A percentile compares a stretch with the other conserved stretches of the same genome.
Evolutionary conservation across 1,139 yeast genomes (phyloP).

Genomic region (Meyerozyma guilliermondii): DNA sequence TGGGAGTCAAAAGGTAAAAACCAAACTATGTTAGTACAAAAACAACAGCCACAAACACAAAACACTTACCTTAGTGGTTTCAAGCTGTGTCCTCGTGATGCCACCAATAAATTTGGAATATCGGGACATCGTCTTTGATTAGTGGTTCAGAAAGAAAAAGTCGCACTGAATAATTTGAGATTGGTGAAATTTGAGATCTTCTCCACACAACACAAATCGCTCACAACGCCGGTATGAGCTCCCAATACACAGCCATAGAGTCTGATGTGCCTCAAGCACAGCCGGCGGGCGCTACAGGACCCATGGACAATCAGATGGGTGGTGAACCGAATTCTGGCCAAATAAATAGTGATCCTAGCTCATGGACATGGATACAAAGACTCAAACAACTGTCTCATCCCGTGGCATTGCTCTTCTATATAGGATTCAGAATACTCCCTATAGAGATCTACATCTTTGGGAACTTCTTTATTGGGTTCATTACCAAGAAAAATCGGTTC

Average conservation of each 20-base stretch:
- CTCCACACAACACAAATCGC: background rate
- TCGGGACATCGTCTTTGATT: conserved; percentile 6
- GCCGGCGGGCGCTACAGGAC: background rate
- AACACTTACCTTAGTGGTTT: conserved; percentile 56
- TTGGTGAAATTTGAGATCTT: conserved; percentile 12
- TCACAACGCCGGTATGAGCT: background rate
- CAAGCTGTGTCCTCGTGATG: conserved; percentile 56
- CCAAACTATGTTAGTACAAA: conserved; percentile 50
- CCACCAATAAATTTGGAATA: conserved; percentile 31
- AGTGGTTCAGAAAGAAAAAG: background rate
- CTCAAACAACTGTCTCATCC: conserved; percentile 75
- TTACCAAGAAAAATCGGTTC: conserved; percentile 46
- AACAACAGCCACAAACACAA: background rate
- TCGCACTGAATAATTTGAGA: conserved; percentile 4
- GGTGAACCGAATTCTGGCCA: conserved; percentile 58
- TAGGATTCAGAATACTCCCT: conserved; percentile 61
- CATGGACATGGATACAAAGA: conserved; percentile 23
- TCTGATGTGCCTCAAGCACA: conserved; percentile 5
- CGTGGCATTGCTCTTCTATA: conserved; percentile 60
- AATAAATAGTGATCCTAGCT: conserved; percentile 30
- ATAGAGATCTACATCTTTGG: conserved; percentile 68
- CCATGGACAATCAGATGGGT: conserved; percentile 38
- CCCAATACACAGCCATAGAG: conserved; percentile 7
- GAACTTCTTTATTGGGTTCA: conserved; percentile 46
- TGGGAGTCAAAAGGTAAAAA: conserved; percentile 80